Percentiles rank a stretch among this genome's conserved stretches.
Conservation (phyloP, 2,329 filamentous ascomycete species). For the Tolypocladium album region DNA sequence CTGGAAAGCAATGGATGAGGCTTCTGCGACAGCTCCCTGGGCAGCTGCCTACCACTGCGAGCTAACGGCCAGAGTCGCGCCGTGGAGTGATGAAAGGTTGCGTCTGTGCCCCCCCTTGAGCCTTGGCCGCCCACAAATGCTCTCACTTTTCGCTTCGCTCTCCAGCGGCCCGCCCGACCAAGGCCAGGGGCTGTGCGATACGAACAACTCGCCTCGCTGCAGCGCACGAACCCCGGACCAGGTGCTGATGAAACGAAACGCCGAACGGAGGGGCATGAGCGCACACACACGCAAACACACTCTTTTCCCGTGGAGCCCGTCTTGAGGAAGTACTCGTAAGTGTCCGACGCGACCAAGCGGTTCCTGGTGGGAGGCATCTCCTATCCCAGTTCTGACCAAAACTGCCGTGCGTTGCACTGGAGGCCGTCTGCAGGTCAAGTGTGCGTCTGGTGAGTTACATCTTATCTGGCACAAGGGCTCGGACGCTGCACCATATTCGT, state of each 20-base stretch:
- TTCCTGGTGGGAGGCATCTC: background rate
- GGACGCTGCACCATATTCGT: background rate
- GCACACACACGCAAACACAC: background rate
- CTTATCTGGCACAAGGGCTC: background rate
- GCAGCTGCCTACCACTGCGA: too few relatives aligned
- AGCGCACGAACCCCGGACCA: background rate
- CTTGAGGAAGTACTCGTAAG: background rate
- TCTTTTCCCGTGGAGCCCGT: background rate
- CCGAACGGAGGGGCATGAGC: background rate
- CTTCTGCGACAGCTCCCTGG: too few relatives aligned
- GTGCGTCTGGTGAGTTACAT: background rate
- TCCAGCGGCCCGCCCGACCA: background rate
- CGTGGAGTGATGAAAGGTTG: background rate
- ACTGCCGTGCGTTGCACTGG: background rate
- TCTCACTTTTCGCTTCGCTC: background rate
- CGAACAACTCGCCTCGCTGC: background rate
- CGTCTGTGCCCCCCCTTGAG: background rate
- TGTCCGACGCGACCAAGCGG: background rate
- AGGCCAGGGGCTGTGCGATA: background rate
- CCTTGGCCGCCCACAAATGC: background rate
- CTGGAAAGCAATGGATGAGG: too few relatives aligned
- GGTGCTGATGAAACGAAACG: background rate
- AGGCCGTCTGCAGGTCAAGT: background rate
- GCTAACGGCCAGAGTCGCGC: background rate
- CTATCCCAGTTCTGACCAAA: background rate